phyloP scores from a whole-genome alignment of 1,284 basidiomycete species.

The Irpex sp. region DNA sequence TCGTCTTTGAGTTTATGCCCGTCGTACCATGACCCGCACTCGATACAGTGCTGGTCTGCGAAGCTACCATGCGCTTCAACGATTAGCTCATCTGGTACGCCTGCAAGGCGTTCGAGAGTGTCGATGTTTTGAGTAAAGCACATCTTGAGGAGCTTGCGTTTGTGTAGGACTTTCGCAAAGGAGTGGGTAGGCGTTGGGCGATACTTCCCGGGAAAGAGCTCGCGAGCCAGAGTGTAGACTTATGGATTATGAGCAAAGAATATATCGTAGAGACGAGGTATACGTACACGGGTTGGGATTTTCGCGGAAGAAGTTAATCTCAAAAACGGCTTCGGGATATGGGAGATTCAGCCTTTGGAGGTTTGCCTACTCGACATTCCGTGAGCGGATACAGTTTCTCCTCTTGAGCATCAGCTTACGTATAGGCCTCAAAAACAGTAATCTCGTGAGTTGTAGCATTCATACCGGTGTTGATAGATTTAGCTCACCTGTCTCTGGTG shows the following conservation, averaged over 20 bases:
- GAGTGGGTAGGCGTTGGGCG: constrained; percentile 88
- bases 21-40: constrained; percentile 59
- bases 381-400: not conserved
- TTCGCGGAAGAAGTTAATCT: constrained; percentile 68
- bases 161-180: constrained; percentile 77
- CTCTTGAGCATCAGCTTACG: constrained; percentile 28
- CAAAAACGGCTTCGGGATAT: constrained; percentile 79
- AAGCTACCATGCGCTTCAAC: constrained; percentile 96
- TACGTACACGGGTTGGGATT: constrained; percentile 72
- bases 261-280: not conserved
- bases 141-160: constrained; percentile 62
- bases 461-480: not conserved
- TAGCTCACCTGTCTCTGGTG: constrained; percentile 64
- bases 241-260: not conserved
- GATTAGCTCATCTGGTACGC: constrained; percentile 70
- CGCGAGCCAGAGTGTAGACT: constrained; percentile 87
- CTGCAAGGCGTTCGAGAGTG: constrained; percentile 86
- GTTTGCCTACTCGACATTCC: constrained; percentile 52
- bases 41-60: constrained; percentile 77
- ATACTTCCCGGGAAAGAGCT: constrained; percentile 87
- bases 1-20: constrained; percentile 66
- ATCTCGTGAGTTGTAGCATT: not conserved
- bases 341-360: constrained; percentile 71
- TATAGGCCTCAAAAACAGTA: constrained; percentile 45
- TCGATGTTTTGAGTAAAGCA: constrained; percentile 94